Evolutionary conservation across 257 asterid genomes (phyloP).

Genomic region (Ajuga chamaepitys): DNA sequence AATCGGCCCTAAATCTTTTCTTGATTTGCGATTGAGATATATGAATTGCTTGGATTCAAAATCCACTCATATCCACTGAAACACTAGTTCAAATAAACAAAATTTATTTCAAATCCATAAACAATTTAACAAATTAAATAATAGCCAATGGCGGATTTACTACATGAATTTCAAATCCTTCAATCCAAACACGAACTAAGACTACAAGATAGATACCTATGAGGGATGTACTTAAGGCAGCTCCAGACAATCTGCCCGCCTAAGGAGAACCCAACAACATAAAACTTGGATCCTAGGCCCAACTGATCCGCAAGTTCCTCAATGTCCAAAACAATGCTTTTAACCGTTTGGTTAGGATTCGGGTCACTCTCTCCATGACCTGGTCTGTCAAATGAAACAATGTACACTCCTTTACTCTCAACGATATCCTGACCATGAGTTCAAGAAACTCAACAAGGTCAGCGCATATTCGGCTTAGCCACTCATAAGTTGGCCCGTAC

Average conservation of each 20-base stretch:
- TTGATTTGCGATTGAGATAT: too few relatives aligned
- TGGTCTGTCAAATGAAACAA: conserved; percentile 75
- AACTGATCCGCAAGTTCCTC: conserved; percentile 80
- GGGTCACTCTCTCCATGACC: conserved; percentile 97
- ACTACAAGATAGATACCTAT: conserved; percentile 34
- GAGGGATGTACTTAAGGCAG: conserved; percentile 83
- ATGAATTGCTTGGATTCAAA: too few relatives aligned
- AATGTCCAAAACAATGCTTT: conserved; percentile 53
- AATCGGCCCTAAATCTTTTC: not conserved
- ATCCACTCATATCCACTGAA: too few relatives aligned
- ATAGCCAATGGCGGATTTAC: too few relatives aligned
- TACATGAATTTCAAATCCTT: too few relatives aligned
- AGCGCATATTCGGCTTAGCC: not conserved
- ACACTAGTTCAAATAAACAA: too few relatives aligned
- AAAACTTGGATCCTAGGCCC: conserved; percentile 70
- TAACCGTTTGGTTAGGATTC: conserved; percentile 38
- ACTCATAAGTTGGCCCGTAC: not conserved
- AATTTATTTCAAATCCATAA: too few relatives aligned
- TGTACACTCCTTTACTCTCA: conserved; percentile 49
- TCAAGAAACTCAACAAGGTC: not conserved
- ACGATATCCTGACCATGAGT: conserved; percentile 38
- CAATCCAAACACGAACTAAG: too few relatives aligned
- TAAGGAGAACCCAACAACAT: conserved; percentile 61
- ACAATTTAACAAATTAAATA: too few relatives aligned
- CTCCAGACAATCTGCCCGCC: conserved; percentile 83